Percentiles rank a stretch among this genome's conserved stretches.
Evolutionary conservation across 2,329 filamentous ascomycete species (phyloP).

Genomic region (Annulohypoxylon truncatum): DNA sequence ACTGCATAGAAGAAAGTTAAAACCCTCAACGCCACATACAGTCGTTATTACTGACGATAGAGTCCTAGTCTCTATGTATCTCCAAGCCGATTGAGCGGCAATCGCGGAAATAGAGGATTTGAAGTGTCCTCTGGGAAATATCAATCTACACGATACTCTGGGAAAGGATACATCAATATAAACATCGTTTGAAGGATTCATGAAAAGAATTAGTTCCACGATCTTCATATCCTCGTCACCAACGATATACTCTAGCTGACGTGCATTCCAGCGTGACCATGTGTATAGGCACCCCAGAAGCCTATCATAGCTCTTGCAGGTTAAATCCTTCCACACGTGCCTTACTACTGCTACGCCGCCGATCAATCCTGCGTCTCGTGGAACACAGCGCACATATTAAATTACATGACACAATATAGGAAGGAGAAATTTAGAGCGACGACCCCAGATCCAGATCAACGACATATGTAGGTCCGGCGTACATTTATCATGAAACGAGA

Average conservation of each 20-base stretch:
- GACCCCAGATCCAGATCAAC: conserved; percentile 7
- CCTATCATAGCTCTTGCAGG: background rate
- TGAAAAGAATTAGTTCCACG: conserved; percentile 5
- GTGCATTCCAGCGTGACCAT: background rate
- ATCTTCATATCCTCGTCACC: background rate
- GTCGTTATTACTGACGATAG: background rate
- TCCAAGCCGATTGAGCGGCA: background rate
- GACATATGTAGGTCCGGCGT: background rate
- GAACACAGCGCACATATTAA: background rate
- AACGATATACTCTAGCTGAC: conserved; percentile 22
- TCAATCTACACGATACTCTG: background rate
- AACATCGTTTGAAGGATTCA: conserved; percentile 16
- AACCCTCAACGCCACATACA: background rate
- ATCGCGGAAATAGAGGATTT: background rate
- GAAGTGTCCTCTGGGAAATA: background rate
- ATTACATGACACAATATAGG: background rate
- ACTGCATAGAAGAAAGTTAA: background rate
- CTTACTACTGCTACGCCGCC: background rate
- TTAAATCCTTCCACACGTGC: conserved; percentile 16
- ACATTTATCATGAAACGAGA: conserved; percentile 6
- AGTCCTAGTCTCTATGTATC: background rate
- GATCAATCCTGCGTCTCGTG: conserved; percentile 5
- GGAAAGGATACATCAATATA: background rate
- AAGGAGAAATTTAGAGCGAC: background rate
- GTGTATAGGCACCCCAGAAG: conserved; percentile 8